These are phyloP conservation scores for Rhizodiscina lignyota DNA, from an alignment of 495 filamentous ascomycete species.

Conservation along the genomic window DNA sequence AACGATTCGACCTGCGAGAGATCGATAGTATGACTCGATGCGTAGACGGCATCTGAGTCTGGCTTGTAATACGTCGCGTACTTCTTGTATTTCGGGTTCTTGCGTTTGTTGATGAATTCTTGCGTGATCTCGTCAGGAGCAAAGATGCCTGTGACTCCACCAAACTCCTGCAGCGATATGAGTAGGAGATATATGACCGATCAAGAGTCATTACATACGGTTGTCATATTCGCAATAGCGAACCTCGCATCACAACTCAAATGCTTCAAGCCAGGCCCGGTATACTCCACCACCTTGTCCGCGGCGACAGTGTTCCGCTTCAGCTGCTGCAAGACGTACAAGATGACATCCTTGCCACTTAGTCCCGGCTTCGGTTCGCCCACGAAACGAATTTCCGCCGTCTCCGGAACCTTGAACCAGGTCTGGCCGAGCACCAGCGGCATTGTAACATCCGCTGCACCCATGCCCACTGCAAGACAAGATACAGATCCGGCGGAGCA, in stretches of 20 bases:
- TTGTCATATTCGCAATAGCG: constrained; percentile 32
- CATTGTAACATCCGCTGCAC: constrained; percentile 29
- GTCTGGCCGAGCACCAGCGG: constrained; percentile 28
- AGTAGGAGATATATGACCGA: not conserved
- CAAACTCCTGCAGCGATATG: constrained; percentile 25
- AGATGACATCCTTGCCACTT: constrained; percentile 30
- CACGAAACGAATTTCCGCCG: constrained; percentile 22
- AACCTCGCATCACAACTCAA: constrained; percentile 29
- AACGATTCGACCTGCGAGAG: constrained; percentile 22
- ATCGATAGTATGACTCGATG: constrained; percentile 21
- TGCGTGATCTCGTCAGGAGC: constrained; percentile 22
- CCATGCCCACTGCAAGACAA: constrained; percentile 27
- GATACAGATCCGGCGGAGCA: constrained; percentile 26
- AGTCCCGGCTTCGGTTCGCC: constrained; percentile 21
- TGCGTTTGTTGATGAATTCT: constrained; percentile 20
- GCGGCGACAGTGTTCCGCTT: constrained; percentile 30
- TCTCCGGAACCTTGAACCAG: constrained; percentile 31
- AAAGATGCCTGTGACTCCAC: constrained; percentile 28
- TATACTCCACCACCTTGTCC: constrained; percentile 30
- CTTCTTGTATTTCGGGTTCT: constrained; percentile 18
- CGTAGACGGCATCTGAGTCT: constrained; percentile 25
- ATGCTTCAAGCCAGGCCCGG: constrained; percentile 19
- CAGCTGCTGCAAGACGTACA: constrained; percentile 26
- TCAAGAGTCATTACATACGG: constrained; percentile 11
- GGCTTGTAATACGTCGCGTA: constrained; percentile 20